These are phyloP conservation scores for Bertia moriformis DNA, from an alignment of 2,329 filamentous ascomycete species.

Conservation along the genomic window DNA sequence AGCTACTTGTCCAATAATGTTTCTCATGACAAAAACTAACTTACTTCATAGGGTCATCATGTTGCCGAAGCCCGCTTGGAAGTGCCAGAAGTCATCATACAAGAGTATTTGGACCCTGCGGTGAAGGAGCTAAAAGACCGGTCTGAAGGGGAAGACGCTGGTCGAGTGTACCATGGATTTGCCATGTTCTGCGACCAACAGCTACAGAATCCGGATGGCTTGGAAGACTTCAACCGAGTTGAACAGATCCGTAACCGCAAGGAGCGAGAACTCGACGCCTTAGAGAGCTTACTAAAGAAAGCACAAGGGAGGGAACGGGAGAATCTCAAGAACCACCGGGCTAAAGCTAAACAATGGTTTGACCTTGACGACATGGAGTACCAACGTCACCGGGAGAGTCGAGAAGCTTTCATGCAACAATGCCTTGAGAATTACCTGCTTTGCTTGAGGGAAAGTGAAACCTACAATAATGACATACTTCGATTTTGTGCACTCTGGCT, in stretches of 20 bases:
- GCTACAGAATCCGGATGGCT: constrained; percentile 68
- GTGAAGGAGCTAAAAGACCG: constrained; percentile 65
- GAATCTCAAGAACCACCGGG: constrained; percentile 35
- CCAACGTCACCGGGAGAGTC: constrained; percentile 59
- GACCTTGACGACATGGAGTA: constrained; percentile 82
- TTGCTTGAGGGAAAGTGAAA: constrained; percentile 70
- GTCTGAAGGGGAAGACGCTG: constrained; percentile 57
- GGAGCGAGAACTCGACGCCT: constrained; percentile 62
- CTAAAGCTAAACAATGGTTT: constrained; percentile 64
- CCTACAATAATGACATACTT: constrained; percentile 76
- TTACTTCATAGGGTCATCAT: constrained; percentile 62
- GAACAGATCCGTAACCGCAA: constrained; percentile 69
- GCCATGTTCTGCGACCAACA: constrained; percentile 91
- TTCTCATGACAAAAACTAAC: neutral
- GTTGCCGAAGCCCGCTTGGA: constrained; percentile 81
- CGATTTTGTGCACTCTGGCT: constrained; percentile 92
- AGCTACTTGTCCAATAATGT: neutral
- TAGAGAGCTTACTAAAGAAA: constrained; percentile 39
- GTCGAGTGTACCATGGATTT: constrained; percentile 86
- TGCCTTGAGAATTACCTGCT: constrained; percentile 88
- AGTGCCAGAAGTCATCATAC: constrained; percentile 79
- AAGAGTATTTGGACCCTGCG: constrained; percentile 71
- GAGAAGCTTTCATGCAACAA: constrained; percentile 71
- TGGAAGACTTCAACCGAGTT: constrained; percentile 73
- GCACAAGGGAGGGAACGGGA: constrained; percentile 20